Conservation (phyloP, 2,329 filamentous ascomycete species). For the Fusarium euwallaceae region DNA sequence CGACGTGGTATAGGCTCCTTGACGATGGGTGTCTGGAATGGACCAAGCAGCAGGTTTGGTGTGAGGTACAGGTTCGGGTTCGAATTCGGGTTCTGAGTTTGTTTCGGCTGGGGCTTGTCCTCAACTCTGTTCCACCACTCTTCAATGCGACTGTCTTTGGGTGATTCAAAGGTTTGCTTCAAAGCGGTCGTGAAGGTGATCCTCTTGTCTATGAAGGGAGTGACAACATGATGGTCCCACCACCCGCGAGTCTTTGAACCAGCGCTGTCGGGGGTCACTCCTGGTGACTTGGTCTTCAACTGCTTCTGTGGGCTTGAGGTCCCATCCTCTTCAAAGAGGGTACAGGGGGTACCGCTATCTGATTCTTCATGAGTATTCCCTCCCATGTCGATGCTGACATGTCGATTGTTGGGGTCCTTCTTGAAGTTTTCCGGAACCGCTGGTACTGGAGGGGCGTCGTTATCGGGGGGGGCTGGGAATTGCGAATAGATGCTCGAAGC, state of each 20-base stretch:
- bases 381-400: slow-evolving; percentile 54
- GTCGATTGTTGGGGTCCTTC: slow-evolving; percentile 49
- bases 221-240: slow-evolving; percentile 83
- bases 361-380: slow-evolving; percentile 58
- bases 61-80: slow-evolving; percentile 33
- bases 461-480: slow-evolving; percentile 55
- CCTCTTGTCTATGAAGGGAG: slow-evolving; percentile 70
- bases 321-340: slow-evolving; percentile 79
- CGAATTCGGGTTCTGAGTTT: slow-evolving; percentile 8
- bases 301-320: slow-evolving; percentile 57
- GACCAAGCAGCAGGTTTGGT: slow-evolving; percentile 26
- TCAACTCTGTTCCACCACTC: slow-evolving; percentile 54
- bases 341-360: slow-evolving; percentile 69
- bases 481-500: slow-evolving; percentile 74
- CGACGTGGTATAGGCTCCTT: slow-evolving; percentile 54
- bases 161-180: slow-evolving; percentile 50
- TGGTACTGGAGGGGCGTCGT: slow-evolving; percentile 71
- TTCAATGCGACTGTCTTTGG: slow-evolving; percentile 47
- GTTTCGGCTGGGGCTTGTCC: slow-evolving; percentile 24
- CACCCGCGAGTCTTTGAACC: slow-evolving; percentile 75
- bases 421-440: slow-evolving; percentile 63
- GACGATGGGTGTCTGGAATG: slow-evolving; percentile 52
- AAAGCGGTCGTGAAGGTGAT: slow-evolving; percentile 58
- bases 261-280: slow-evolving; percentile 62
- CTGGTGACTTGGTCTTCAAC: slow-evolving; percentile 53